Conservation (phyloP, 1,139 yeast species). For the Protomyces pachydermus region DNA sequence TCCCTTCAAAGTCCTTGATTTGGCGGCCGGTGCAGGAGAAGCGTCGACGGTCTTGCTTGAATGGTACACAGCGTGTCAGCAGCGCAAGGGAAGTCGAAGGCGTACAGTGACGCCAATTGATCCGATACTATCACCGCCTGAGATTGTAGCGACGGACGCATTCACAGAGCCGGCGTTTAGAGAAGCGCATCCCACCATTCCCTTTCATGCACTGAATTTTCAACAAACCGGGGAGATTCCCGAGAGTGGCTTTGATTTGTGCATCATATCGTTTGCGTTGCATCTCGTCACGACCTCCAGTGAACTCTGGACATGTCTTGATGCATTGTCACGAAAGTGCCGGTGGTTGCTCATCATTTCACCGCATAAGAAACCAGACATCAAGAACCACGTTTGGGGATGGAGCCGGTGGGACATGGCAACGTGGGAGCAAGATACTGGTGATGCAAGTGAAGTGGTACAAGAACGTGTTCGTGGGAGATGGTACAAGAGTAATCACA, state of each 20-base stretch:
- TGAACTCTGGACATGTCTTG: constrained; percentile 24
- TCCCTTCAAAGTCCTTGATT: constrained; percentile 21
- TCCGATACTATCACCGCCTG: background rate
- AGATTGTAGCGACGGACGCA: constrained; percentile 24
- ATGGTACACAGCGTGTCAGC: constrained; percentile 24
- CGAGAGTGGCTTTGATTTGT: constrained; percentile 5
- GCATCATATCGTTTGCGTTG: constrained; percentile 25
- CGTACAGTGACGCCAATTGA: constrained; percentile 9
- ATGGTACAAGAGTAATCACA: constrained; percentile 11
- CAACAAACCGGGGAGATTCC: constrained; percentile 12
- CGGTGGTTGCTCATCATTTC: constrained; percentile 26
- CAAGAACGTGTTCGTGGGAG: constrained; percentile 23
- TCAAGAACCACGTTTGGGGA: constrained; percentile 27
- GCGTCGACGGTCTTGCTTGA: constrained; percentile 23
- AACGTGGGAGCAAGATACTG: constrained; percentile 19
- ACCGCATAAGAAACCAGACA: constrained; percentile 27
- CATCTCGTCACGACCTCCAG: constrained; percentile 21
- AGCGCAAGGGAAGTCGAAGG: background rate
- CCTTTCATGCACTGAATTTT: constrained; percentile 14
- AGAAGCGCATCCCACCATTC: constrained; percentile 19
- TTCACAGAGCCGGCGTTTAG: constrained; percentile 27
- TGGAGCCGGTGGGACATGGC: constrained; percentile 28
- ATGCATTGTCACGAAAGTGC: constrained; percentile 22
- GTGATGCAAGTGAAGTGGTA: constrained; percentile 9
- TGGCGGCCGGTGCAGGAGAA: constrained; percentile 29